Evolutionary conservation across 305 asterid species (phyloP).

Genomic region (Fraxinus angustifolia): DNA sequence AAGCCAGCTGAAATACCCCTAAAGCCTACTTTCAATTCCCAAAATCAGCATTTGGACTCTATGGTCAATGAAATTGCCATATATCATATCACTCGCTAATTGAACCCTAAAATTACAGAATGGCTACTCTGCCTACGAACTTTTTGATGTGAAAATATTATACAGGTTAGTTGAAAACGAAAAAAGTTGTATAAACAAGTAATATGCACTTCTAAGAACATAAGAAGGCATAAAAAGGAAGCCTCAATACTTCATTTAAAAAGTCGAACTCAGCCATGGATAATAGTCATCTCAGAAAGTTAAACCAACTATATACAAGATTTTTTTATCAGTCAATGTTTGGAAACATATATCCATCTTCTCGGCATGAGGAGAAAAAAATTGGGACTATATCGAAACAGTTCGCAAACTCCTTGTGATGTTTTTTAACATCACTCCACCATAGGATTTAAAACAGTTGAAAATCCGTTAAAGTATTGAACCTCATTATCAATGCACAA

Average conservation of each 20-base stretch:
- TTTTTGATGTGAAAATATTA: background rate
- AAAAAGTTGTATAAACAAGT: background rate
- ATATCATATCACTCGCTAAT: background rate
- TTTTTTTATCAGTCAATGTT: background rate
- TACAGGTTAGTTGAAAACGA: background rate
- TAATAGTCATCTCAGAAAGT: background rate
- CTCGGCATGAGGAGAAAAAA: background rate
- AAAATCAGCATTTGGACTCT: background rate
- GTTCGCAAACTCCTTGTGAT: background rate
- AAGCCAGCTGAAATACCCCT: background rate
- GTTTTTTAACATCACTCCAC: constrained; percentile 6
- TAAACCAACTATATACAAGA: background rate
- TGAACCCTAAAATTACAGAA: background rate
- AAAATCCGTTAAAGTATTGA: background rate
- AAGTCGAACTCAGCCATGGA: background rate
- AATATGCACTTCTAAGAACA: background rate
- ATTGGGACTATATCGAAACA: background rate
- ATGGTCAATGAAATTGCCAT: background rate
- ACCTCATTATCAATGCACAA: constrained; percentile 3
- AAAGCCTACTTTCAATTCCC: background rate
- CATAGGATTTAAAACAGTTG: constrained; percentile 6
- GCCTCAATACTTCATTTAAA: background rate
- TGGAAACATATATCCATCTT: background rate
- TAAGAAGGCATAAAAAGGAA: background rate
- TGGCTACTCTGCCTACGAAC: background rate